Evolutionary conservation across 495 filamentous ascomycete species (phyloP).

Genomic region (Peziza echinospora): DNA sequence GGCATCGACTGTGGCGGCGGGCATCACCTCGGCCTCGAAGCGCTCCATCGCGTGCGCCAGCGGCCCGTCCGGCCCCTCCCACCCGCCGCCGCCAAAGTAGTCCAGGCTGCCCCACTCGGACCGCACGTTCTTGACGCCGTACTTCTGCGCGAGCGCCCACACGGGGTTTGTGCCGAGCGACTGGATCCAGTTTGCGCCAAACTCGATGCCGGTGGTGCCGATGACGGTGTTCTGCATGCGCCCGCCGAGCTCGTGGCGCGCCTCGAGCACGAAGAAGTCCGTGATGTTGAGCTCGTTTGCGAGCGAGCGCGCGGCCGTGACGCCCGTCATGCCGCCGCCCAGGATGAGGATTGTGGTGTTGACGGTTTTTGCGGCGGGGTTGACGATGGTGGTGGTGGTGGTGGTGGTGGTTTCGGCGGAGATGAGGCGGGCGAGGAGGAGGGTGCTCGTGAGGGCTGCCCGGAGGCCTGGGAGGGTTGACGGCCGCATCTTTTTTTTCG

Average conservation of each 20-base stretch:
- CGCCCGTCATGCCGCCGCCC: constrained; percentile 43
- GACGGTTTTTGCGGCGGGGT: constrained; percentile 8
- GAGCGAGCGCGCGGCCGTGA: constrained; percentile 50
- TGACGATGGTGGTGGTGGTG: not conserved
- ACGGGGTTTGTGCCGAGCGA: constrained; percentile 48
- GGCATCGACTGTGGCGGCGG: constrained; percentile 6
- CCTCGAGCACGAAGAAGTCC: constrained; percentile 51
- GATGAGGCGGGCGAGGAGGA: not conserved
- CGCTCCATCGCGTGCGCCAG: constrained; percentile 5
- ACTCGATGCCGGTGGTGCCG: constrained; percentile 35
- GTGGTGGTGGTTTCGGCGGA: not conserved
- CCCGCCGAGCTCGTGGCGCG: constrained; percentile 22
- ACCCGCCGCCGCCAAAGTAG: constrained; percentile 37
- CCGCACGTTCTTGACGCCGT: constrained; percentile 36
- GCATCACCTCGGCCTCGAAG: constrained; percentile 11
- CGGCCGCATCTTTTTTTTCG: too few relatives aligned
- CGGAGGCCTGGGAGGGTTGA: too few relatives aligned
- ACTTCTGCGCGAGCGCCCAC: constrained; percentile 46
- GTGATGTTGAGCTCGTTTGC: constrained; percentile 35
- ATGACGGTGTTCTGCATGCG: constrained; percentile 32
- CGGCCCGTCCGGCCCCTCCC: constrained; percentile 12
- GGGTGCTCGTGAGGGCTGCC: too few relatives aligned
- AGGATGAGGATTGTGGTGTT: constrained; percentile 27
- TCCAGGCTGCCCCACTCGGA: constrained; percentile 34
- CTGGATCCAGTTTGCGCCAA: constrained; percentile 57